phyloP scores from a whole-genome alignment of 1,139 yeast genomes.

The Pichia sp. region DNA sequence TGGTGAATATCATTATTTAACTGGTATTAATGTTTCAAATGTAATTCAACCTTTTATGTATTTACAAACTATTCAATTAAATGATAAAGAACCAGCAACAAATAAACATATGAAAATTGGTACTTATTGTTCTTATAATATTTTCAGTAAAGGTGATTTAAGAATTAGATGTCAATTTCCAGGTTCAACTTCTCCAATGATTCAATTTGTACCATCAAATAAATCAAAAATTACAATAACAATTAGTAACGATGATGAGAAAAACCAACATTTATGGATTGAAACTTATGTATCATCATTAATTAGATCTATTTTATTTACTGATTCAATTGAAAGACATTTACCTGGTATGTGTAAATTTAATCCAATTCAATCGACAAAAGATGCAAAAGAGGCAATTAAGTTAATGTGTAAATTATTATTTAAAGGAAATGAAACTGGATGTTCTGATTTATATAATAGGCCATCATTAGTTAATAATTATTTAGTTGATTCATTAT shows the following conservation, averaged over 20 bases:
- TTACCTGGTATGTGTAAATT: slow-evolving; percentile 46
- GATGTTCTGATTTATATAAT: slow-evolving; percentile 61
- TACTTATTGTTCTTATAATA: slow-evolving; percentile 45
- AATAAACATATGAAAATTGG: slow-evolving; percentile 32
- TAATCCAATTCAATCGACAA: slow-evolving; percentile 38
- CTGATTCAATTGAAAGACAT: slow-evolving; percentile 60
- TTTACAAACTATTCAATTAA: slow-evolving; percentile 53
- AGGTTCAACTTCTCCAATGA: slow-evolving; percentile 23
- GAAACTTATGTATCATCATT: slow-evolving; percentile 76
- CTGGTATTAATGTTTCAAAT: slow-evolving; percentile 58
- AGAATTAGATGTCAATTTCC: slow-evolving; percentile 34
- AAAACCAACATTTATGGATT: slow-evolving; percentile 49
- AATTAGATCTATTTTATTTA: slow-evolving; percentile 62
- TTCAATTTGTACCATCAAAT: slow-evolving; percentile 27
- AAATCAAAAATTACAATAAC: slow-evolving; percentile 18
- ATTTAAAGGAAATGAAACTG: slow-evolving; percentile 56
- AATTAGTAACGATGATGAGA: slow-evolving; percentile 22
- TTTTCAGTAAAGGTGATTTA: slow-evolving; percentile 44
- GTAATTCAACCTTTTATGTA: slow-evolving; percentile 63
- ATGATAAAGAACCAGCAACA: slow-evolving; percentile 21
- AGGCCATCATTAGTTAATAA: slow-evolving; percentile 66
- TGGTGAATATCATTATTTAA: slow-evolving; percentile 60
- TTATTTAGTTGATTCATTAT: slow-evolving; percentile 69
- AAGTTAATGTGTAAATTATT: slow-evolving; percentile 56
- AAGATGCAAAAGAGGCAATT: slow-evolving; percentile 50